Conservation (phyloP, 202 grass and related monocot genomes). For the Hordeum pubiflorum region DNA sequence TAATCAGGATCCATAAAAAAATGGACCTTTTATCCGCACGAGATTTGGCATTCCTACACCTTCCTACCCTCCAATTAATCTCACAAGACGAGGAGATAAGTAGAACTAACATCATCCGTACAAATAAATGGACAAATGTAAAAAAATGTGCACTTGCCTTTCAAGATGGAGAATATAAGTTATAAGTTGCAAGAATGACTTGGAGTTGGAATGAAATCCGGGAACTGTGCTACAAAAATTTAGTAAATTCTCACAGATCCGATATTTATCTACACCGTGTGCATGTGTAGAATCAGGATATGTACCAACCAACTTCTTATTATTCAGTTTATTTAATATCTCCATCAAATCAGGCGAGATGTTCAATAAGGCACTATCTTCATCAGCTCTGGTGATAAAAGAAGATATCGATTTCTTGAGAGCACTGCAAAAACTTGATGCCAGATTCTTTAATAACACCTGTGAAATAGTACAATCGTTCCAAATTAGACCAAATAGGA, state of each 20-base stretch:
- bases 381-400: constrained; percentile 35
- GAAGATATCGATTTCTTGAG: constrained; percentile 47
- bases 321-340: constrained; percentile 39
- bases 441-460: constrained; percentile 68
- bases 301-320: constrained; percentile 24
- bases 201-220: constrained; percentile 56
- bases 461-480: constrained; percentile 24
- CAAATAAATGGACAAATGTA: background rate
- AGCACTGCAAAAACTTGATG: constrained; percentile 53
- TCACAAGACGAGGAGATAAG: background rate
- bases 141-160: constrained; percentile 50
- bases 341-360: constrained; percentile 63
- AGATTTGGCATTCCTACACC: background rate
- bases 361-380: constrained; percentile 36
- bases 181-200: constrained; percentile 43
- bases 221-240: constrained; percentile 55
- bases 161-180: constrained; percentile 85
- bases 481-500: constrained; percentile 22
- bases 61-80: background rate
- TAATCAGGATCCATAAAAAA: constrained; percentile 9
- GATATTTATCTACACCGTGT: constrained; percentile 33
- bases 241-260: constrained; percentile 65
- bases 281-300: constrained; percentile 10
- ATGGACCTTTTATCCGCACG: background rate
- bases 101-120: constrained; percentile 3